Evolutionary conservation across 495 filamentous ascomycete species (phyloP), one percentile per base, ranked within the genome.

Genomic region (Barbatosphaeria neglecta): DNA sequence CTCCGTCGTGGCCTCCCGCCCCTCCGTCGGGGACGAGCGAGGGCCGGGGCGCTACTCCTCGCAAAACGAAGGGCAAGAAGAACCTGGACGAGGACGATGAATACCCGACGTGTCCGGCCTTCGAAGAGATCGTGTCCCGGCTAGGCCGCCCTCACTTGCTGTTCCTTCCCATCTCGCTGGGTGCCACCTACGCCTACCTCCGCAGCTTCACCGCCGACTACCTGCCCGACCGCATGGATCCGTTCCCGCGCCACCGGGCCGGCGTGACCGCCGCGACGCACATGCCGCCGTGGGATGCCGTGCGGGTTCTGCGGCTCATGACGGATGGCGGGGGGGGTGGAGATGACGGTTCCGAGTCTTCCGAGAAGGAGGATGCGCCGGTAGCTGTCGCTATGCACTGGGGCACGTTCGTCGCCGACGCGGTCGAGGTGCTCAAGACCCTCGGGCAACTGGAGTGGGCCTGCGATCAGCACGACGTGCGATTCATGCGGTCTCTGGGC

Each of bases 221-320:
- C 10, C 16, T 63, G 41, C 60, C 58, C 16, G 50, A 57, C n/a
- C 51, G 50, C 45, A 37, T 53, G 2, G 61, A 41, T 18, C 60
- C 60, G 2, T 45, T 63, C 13, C 60, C 60, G 16, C 43, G 58
- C 1, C 56, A 59, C 22, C 43, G 41, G 9, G 16, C 24, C 0
- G 60, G 60, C 1, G 35, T 61, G 4, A 48, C 54, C 9, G 60
- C 44, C 3, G 58, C 51, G 4, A 57, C 51, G 9, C 60, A 63
- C 35, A 59, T 63, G 60, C 58, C 58, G 20, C 48, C 60, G 3
- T 63, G 60, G 60, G 60, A 63, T 49, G 60, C 60, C 0, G 60
- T 61, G 2, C 45, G 45, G 4, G 58, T 63, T 3, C 17, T 63
- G 16, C 55, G 46, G 22, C 41, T 51, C 16, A 63, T 63, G 58